Evolutionary conservation across 1,284 basidiomycete genomes (phyloP).

Genomic region (Takashimella tepidaria): DNA sequence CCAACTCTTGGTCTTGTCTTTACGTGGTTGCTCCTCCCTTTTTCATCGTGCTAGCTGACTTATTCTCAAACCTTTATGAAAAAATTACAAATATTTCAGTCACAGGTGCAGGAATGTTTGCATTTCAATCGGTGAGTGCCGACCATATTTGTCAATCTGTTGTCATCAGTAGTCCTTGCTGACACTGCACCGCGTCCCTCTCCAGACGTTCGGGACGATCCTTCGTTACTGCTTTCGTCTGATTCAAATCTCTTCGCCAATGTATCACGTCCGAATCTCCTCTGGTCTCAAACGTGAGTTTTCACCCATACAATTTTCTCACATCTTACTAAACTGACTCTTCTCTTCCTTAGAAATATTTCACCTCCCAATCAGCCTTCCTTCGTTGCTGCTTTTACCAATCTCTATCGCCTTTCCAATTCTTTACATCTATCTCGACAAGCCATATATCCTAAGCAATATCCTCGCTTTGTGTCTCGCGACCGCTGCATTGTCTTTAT

Average conservation of each 20-base stretch:
- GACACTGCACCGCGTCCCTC: too few species aligned
- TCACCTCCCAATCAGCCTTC: constrained; percentile 43
- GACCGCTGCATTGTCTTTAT: constrained; percentile 70
- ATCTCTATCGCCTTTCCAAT: constrained; percentile 62
- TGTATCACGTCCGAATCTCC: constrained; percentile 43
- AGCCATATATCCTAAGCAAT: constrained; percentile 71
- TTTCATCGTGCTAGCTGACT: constrained; percentile 57
- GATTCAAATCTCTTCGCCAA: constrained; percentile 18
- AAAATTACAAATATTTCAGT: constrained; percentile 45
- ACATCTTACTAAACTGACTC: constrained; percentile 5
- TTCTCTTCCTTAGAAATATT: constrained; percentile 36
- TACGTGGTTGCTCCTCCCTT: too few species aligned
- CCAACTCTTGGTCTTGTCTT: too few species aligned
- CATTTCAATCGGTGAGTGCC: constrained; percentile 40
- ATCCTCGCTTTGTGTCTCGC: constrained; percentile 78
- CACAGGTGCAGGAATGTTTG: constrained; percentile 40
- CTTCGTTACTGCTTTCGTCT: constrained; percentile 19
- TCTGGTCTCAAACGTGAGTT: constrained; percentile 40
- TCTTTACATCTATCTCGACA: constrained; percentile 59
- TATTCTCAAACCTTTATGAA: constrained; percentile 52
- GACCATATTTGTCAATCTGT: not conserved
- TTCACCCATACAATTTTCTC: not conserved
- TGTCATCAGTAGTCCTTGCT: too few species aligned
- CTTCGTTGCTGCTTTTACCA: constrained; percentile 61
- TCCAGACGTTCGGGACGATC: constrained; percentile 35